Conservation (phyloP, 805 yeast genomes). For the Clavispora fructus region DNA sequence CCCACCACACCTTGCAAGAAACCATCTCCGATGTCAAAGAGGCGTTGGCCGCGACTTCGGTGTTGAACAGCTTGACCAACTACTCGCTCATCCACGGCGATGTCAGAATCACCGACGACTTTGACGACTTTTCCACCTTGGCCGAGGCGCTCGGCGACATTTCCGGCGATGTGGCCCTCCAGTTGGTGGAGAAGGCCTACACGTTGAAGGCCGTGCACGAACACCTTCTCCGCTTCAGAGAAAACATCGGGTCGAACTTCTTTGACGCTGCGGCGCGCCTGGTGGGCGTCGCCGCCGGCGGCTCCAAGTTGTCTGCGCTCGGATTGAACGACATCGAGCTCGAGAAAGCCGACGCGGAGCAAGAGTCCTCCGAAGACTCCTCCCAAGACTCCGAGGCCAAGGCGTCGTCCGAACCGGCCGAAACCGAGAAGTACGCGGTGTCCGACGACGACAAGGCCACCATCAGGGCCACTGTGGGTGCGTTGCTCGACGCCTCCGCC, state of each 20-base stretch:
- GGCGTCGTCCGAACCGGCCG: constrained; percentile 9
- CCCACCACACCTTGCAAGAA: constrained; percentile 37
- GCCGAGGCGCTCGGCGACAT: constrained; percentile 18
- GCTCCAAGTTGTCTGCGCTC: constrained; percentile 41
- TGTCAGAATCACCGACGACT: constrained; percentile 21
- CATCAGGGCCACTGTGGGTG: constrained; percentile 9
- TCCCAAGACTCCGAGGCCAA: constrained; percentile 2
- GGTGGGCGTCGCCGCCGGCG: constrained; percentile 44
- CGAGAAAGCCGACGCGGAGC: constrained; percentile 8
- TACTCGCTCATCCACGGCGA: constrained; percentile 43
- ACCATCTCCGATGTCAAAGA: constrained; percentile 53
- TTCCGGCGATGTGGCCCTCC: constrained; percentile 31
- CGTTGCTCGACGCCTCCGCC: constrained; percentile 4
- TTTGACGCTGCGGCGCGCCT: constrained; percentile 40
- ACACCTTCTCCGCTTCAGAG: constrained; percentile 63
- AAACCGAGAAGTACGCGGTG: constrained; percentile 7
- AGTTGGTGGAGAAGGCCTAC: constrained; percentile 52
- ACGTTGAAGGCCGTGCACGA: constrained; percentile 54
- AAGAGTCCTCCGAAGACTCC: constrained; percentile 3
- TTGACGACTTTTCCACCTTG: constrained; percentile 26
- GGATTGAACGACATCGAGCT: constrained; percentile 29
- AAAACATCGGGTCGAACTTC: constrained; percentile 47
- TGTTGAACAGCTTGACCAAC: constrained; percentile 56
- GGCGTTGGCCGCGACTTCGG: constrained; percentile 52
- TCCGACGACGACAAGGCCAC: constrained; percentile 27